phyloP scores from a whole-genome alignment of 495 filamentous ascomycete genomes.

The Letharia columbiana region DNA sequence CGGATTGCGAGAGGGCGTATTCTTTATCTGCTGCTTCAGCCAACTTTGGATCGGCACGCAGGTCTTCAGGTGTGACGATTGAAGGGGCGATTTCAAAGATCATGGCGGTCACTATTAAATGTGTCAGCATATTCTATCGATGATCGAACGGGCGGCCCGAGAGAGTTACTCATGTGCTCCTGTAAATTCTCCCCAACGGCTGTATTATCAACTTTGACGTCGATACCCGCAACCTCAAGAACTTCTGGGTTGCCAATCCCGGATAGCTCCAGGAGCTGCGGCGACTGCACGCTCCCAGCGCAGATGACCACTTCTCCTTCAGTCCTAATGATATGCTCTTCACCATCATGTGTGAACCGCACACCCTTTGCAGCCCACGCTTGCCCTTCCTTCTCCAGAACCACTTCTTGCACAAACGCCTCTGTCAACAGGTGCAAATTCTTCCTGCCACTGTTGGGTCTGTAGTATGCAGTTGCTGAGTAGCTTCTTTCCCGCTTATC shows the following conservation, averaged over 20 bases:
- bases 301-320: constrained; percentile 44
- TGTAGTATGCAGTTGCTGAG: constrained; percentile 40
- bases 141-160: not conserved
- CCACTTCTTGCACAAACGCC: constrained; percentile 36
- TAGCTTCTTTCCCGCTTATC: constrained; percentile 42
- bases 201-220: constrained; percentile 36
- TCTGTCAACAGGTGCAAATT: constrained; percentile 44
- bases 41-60: constrained; percentile 29
- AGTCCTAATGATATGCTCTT: constrained; percentile 26
- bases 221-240: constrained; percentile 37
- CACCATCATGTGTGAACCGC: constrained; percentile 28
- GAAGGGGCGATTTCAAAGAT: constrained; percentile 41
- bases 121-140: not conserved
- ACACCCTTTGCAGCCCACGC: constrained; percentile 33
- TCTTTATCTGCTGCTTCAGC: constrained; percentile 31
- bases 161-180: constrained; percentile 41
- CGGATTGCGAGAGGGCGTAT: constrained; percentile 30
- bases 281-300: constrained; percentile 44
- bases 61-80: constrained; percentile 35
- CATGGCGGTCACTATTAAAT: constrained; percentile 33
- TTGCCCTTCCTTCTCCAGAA: constrained; percentile 21
- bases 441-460: constrained; percentile 31
- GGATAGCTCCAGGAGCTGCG: constrained; percentile 47
- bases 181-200: constrained; percentile 51
- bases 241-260: constrained; percentile 39